Evolutionary conservation across 345 rosid species (phyloP).

Genomic region (Arabis hirsuta): DNA sequence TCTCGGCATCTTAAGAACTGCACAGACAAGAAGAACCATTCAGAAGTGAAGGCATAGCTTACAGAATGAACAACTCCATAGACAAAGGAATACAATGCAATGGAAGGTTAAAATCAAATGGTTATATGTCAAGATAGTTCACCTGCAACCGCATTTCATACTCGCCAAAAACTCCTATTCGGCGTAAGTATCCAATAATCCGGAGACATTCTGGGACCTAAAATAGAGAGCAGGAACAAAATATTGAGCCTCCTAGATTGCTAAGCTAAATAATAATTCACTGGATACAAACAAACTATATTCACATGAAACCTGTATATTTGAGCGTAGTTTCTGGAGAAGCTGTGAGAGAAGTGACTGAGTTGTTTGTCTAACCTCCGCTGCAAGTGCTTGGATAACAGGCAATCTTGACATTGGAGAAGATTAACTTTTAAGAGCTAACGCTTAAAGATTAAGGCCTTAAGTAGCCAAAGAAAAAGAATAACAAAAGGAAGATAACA

Average conservation of each 20-base stretch:
- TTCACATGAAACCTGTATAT: conserved; percentile 71
- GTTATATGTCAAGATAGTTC: conserved; percentile 33
- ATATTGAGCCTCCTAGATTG: conserved; percentile 25
- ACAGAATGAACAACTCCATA: conserved; percentile 1
- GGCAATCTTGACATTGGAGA: conserved; percentile 59
- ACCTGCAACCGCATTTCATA: conserved; percentile 98
- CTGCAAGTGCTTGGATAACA: conserved; percentile 88
- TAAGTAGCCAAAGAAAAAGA: conserved; percentile 26
- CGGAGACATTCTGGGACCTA: conserved; percentile 98
- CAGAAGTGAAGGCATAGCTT: conserved; percentile 32
- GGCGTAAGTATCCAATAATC: conserved; percentile 90
- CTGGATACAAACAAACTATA: conserved; percentile 23
- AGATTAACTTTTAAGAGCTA: conserved; percentile 31
- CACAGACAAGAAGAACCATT: conserved; percentile 39
- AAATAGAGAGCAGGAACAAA: conserved; percentile 31
- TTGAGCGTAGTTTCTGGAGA: conserved; percentile 87
- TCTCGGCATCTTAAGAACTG: conserved; percentile 98
- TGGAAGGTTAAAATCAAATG: conserved; percentile 13
- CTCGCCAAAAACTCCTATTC: conserved; percentile 91
- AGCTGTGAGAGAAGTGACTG: conserved; percentile 94
- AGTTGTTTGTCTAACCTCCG: conserved; percentile 90
- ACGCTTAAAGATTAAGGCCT: conserved; percentile 26
- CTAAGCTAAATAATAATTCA: conserved; percentile 1
- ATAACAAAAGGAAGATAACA: not conserved
- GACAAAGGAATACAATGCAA: conserved; percentile 5